Base-by-base conservation (phyloP, 495 filamentous ascomycete genomes). In the Chaetomium tenue region DNA sequence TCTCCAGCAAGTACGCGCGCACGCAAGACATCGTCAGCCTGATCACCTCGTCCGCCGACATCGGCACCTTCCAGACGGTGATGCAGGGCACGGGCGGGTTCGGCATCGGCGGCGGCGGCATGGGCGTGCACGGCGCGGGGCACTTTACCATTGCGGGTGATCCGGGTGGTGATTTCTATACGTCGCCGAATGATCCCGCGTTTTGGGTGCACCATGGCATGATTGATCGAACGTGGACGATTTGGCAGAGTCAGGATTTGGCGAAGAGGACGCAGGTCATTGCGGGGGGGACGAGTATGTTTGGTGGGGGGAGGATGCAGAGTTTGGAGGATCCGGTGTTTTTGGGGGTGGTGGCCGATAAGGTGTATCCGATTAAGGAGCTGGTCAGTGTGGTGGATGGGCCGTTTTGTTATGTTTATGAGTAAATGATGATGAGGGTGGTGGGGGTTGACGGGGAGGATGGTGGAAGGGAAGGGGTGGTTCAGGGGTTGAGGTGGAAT, bases 181-280 rank as follows among this genome's bases (percentile, higher is more conserved):
- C 77, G 18, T 84, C 79, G 51, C 84, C 87, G n/a, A 84, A 85
- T 23, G 88, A 91, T 62, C 87, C 88, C 20, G 80, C 79, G 11
- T 91, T 91, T 73, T 91, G 76, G 72, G 75, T 85, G 22, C 88
- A 90, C 71, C 88, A 91, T 71, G 81, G 76, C 40, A 84, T 84
- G 82, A 82, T 91, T 58, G 89, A 91, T 72, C 83, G 86, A 9
- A 70, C 82, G 9, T 91, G 83, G 82, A 82, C 82, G 75, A 86
- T 88, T 48, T 91, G 89, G 89, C 87, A 91, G 69, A 65, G 57
- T 22, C 73, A 80, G 63, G 73, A 80, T 64, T 66, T 76, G 12
- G 56, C 67, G 42, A 75, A 69, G 15, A 59, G 78, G 26, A 63
- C 67, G 63, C 46, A 65, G 51, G 69, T 75, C 16, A 77, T 80